Percentiles rank a stretch among this genome's conserved stretches.
phyloP scores from a whole-genome alignment of 1,284 basidiomycete species.

The Ustilago sp. region DNA sequence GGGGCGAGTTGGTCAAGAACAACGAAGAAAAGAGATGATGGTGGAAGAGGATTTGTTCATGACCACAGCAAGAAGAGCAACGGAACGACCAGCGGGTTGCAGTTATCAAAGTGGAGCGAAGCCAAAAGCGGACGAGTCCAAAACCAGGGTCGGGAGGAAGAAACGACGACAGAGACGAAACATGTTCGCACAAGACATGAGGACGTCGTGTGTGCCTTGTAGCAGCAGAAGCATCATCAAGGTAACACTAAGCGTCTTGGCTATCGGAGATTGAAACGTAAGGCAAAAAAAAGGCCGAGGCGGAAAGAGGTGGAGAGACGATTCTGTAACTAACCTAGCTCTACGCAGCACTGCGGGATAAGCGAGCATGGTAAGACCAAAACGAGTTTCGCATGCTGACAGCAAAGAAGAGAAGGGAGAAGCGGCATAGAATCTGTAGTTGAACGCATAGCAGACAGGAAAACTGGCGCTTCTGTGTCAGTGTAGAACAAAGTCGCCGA shows the following conservation, averaged over 20 bases:
- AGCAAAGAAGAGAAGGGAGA: neutral
- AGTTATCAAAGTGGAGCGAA: neutral
- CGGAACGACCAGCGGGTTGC: neutral
- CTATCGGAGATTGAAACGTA: constrained; percentile 16
- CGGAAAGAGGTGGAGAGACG: neutral
- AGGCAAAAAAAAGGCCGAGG: constrained; percentile 2
- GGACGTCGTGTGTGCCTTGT: neutral
- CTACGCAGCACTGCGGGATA: neutral
- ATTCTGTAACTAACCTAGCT: neutral
- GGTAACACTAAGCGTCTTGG: constrained; percentile 15
- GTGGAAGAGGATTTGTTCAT: neutral
- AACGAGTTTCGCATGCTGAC: neutral
- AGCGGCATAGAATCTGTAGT: too few relatives aligned
- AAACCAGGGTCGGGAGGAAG: constrained; percentile 2
- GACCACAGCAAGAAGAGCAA: neutral
- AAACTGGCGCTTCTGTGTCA: neutral
- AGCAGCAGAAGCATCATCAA: neutral
- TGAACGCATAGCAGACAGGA: neutral
- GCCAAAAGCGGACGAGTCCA: neutral
- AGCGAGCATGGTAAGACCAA: constrained; percentile 4
- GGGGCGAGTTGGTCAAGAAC: neutral
- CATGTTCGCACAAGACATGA: neutral
- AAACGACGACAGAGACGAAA: constrained; percentile 17
- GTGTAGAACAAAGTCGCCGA: neutral
- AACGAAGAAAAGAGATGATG: neutral